phyloP scores from a whole-genome alignment of 768 basidiomycete genomes.

The Leccinum aurantiacum region DNA sequence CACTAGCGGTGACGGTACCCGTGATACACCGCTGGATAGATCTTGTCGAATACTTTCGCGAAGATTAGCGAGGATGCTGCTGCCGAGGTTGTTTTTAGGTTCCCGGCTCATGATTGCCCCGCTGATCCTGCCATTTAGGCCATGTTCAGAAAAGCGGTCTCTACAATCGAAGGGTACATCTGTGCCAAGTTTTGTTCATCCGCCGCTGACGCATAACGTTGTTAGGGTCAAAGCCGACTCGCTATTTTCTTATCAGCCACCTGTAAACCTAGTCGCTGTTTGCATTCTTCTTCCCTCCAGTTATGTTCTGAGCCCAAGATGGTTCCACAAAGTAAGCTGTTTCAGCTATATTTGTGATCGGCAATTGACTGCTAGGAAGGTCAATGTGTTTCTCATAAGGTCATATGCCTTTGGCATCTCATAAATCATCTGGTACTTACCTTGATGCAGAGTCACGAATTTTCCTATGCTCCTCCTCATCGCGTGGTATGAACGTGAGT shows the following conservation, averaged over 20 bases:
- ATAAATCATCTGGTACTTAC: background rate
- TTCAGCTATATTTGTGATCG: slow-evolving; percentile 4
- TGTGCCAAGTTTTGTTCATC: background rate
- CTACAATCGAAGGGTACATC: slow-evolving; percentile 86
- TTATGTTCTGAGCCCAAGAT: slow-evolving; percentile 85
- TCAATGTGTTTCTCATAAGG: slow-evolving; percentile 89
- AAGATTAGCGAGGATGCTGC: slow-evolving; percentile 91
- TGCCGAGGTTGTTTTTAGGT: slow-evolving; percentile 62
- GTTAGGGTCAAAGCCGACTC: slow-evolving; percentile 83
- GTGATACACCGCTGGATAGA: slow-evolving; percentile 47
- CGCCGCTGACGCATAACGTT: slow-evolving; percentile 15
- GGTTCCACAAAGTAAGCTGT: slow-evolving; percentile 91
- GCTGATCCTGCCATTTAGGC: slow-evolving; percentile 47
- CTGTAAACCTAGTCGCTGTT: slow-evolving; percentile 86
- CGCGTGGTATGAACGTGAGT: slow-evolving; percentile 75
- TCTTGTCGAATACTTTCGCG: slow-evolving; percentile 93
- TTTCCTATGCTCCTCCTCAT: slow-evolving; percentile 82
- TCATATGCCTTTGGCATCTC: slow-evolving; percentile 24
- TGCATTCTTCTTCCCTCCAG: slow-evolving; percentile 85
- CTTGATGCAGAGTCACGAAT: slow-evolving; percentile 59
- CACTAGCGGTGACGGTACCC: background rate
- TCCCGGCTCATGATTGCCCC: background rate
- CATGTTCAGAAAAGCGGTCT: slow-evolving; percentile 93
- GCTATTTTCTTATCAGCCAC: slow-evolving; percentile 92
- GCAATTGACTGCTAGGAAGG: slow-evolving; percentile 40